These are phyloP conservation scores for Gnomoniopsis smithogilvyi DNA, from an alignment of 2,329 filamentous ascomycete genomes.

Conservation along the genomic window DNA sequence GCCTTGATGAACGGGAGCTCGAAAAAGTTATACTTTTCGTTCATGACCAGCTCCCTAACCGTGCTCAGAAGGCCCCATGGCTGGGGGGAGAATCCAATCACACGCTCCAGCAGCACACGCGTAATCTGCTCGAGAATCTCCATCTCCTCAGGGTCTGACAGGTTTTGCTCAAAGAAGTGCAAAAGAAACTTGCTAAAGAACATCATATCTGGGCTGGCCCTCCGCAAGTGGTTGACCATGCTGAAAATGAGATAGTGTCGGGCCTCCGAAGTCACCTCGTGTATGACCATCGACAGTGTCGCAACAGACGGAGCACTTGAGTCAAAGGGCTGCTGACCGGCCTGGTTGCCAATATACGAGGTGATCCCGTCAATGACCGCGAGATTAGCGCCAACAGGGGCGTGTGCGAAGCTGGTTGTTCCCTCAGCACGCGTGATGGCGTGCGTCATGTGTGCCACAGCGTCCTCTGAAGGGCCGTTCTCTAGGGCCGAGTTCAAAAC, in stretches of 20 bases:
- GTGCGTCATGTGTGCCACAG: slow-evolving; percentile 72
- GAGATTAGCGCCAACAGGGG: slow-evolving; percentile 66
- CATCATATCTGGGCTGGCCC: slow-evolving; percentile 83
- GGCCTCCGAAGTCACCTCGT: slow-evolving; percentile 70
- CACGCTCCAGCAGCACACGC: slow-evolving; percentile 80
- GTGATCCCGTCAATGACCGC: slow-evolving; percentile 76
- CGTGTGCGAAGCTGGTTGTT: slow-evolving; percentile 62
- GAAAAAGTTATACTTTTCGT: slow-evolving; percentile 88
- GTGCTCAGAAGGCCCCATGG: slow-evolving; percentile 94
- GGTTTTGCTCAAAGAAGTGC: slow-evolving; percentile 78
- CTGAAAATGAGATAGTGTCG: slow-evolving; percentile 82
- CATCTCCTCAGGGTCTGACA: slow-evolving; percentile 68
- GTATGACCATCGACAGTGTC: slow-evolving; percentile 72
- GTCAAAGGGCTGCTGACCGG: slow-evolving; percentile 62
- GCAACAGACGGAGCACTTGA: slow-evolving; percentile 64
- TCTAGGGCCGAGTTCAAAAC: slow-evolving; percentile 58
- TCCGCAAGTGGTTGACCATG: slow-evolving; percentile 89
- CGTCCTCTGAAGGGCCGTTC: slow-evolving; percentile 65
- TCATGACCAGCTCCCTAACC: slow-evolving; percentile 85
- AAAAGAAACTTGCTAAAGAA: slow-evolving; percentile 88
- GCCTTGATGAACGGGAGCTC: slow-evolving; percentile 89
- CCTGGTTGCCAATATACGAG: slow-evolving; percentile 71
- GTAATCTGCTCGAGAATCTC: slow-evolving; percentile 90
- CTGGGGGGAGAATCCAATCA: slow-evolving; percentile 86
- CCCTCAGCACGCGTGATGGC: slow-evolving; percentile 61